Base-by-base conservation (phyloP, 1,284 basidiomycete species). In the Papiliotrema nemorosa region DNA sequence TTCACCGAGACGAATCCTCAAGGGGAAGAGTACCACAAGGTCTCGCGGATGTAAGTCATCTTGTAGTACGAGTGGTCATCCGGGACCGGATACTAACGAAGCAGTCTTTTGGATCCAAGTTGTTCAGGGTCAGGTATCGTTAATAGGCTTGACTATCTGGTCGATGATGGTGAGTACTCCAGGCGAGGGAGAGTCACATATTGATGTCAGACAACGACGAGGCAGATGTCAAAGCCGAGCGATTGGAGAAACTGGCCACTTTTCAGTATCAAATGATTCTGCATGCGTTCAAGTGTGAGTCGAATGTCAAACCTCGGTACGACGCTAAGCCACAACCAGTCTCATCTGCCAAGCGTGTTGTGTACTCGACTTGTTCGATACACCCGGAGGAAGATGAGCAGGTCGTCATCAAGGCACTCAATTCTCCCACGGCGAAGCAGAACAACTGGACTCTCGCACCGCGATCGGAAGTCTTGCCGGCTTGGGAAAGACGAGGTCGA, bases 291-390 rank as follows among this genome's bases (percentile, higher is more conserved):
- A 85, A 84, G 70, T 98, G 90, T 90, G 67, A 67, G 80, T 66
- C 16, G 21, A 16, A 16, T 14, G 21, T 27, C 7, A 9, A 7
- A 5, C 21, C 25, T 41, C 20, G 13, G 21, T 37, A 20, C 14
- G 35, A n/a, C 10, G 27, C 34, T 39, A 26, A 41, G 29, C 16
- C 25, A 12, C 13, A 20, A 10, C 14, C 55, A 78, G 88, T 90
- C 63, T 81, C 81, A 0, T 65, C 73, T 2, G 80, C 80, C 3
- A 60, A 79, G 47, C 84, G 82, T 58, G 88, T 97, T 53, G 91
- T 93, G 16, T 98, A 98, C 74, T 97, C 92, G 20, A 98, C 94
- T 12, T 97, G 94, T 73, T 94, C 90, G 53, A 79, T 97, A 41
- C 87, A 98, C 71, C 81, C 86, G 6, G 81, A 82, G 44, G 96